phyloP scores from a whole-genome alignment of 2,329 filamentous ascomycete genomes.

The Dactylellina haptotyla region DNA sequence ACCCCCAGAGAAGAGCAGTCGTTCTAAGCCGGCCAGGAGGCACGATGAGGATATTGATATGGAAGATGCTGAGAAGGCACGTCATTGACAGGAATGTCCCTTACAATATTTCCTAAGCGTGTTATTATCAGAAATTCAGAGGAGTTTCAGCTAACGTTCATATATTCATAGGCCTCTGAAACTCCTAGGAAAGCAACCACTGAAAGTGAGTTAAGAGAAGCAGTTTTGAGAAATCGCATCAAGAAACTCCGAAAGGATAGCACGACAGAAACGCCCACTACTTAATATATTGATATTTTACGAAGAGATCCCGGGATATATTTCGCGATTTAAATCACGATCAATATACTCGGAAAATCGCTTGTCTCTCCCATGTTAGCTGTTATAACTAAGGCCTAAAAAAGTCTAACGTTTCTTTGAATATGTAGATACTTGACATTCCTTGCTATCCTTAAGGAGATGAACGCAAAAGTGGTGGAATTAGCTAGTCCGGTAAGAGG shows the following conservation, averaged over 20 bases:
- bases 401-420: slow-evolving; percentile 48
- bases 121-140: background rate
- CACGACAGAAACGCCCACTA: slow-evolving; percentile 1
- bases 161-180: slow-evolving; percentile 5
- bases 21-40: slow-evolving; percentile 26
- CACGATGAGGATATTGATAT: slow-evolving; percentile 50
- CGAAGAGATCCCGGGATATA: background rate
- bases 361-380: no score
- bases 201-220: slow-evolving; percentile 49
- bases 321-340: slow-evolving; percentile 18
- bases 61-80: slow-evolving; percentile 54
- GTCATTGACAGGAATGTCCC: slow-evolving; percentile 53
- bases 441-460: slow-evolving; percentile 19
- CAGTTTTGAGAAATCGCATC: slow-evolving; percentile 47
- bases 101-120: background rate
- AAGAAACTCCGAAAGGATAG: slow-evolving; percentile 44
- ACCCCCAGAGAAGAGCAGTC: slow-evolving; percentile 27
- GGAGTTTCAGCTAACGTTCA: slow-evolving; percentile 11
- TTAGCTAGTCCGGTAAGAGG: slow-evolving; percentile 18
- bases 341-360: no score
- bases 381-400: slow-evolving; percentile 7
- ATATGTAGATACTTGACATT: slow-evolving; percentile 40
- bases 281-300: background rate
- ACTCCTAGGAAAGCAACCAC: slow-evolving; percentile 27
- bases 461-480: slow-evolving; percentile 8